Evolutionary conservation across 2,329 filamentous ascomycete species (phyloP), one percentile per base, ranked within the genome.

Genomic region (Macroventuria anomochaeta): DNA sequence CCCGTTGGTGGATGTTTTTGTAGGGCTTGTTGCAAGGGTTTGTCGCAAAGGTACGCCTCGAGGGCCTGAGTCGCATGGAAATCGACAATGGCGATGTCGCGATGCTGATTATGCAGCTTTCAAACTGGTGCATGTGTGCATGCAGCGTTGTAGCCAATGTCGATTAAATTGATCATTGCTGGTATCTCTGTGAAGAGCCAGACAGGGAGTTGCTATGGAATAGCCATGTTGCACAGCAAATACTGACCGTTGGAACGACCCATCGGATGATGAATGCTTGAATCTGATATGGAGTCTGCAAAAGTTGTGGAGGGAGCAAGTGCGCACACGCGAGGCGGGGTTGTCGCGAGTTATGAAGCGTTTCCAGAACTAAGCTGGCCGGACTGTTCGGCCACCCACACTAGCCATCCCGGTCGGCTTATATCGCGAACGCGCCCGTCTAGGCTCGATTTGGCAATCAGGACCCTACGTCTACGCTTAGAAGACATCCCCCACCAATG

Each of bases 401-500:
- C n/a, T n/a, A n/a, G n/a, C n/a, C n/a, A n/a, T n/a, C n/a, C n/a
- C n/a, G n/a, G n/a, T n/a, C n/a, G n/a, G n/a, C n/a, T n/a, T n/a
- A 50, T 50, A 46, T 50, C 26, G 53, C 53, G 46, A 38, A 55
- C 32, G n/a, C 7, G 17, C 42, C 10, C n/a, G 17, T 47, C 65
- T 68, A 67, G 38, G 32, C 65, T 55, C 50, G 42, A 62, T 60
- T 55, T 46, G 59, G 65, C 58, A 51, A 65, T 59, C 62, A 65
- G 64, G 61, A 68, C 63, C 65, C 62, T 64, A 64, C 59, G 25
- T 55, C 65, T 54, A 52, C 41, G 58, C 61, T 55, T 53, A 63
- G 63, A 55, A 64, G 53, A 46, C 53, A 52, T 56, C n/a, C 62
- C 61, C 63, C 65, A 63, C 63, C 59, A 67, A 64, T 65, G 62